Evolutionary conservation across 2,329 filamentous ascomycete genomes (phyloP), one percentile per base, ranked within the genome.

Genomic region (Tolypocladium paradoxum): DNA sequence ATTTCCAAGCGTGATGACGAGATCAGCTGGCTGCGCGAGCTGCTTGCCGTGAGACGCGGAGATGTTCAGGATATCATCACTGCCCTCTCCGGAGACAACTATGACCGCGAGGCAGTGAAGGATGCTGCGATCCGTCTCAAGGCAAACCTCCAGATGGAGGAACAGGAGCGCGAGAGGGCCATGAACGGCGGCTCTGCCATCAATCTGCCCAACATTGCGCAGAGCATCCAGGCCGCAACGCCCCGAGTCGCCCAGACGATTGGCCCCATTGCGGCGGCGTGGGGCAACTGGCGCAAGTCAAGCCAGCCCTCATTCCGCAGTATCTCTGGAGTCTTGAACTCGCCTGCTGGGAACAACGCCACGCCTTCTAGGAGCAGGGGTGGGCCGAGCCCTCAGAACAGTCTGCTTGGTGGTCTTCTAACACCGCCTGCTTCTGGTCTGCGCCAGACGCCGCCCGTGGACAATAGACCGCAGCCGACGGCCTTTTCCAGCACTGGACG

Each of bases 61-160:
- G 95, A 99, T 67, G 78, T 99, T 5, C 87, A 92, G 60, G 93
- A 99, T 65, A 89, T 99, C 56, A 92, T 97, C 65, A 79, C 79
- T 50, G 84, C 87, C 6, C 77, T 97, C 31, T 85, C 86, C 3
- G 78, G 84, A 57, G 85, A 90, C 5, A 75, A 78, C 29, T 93
- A 88, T 65, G 85, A 97, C 67, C 82, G 83, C 54, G 83, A 90
- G 57, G 79, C 81, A 6, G 87, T 96, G 58, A 88, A 88, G 62
- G 91, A 97, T 65, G 90, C 91, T 6, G 88, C 90, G 36, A 97
- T 97, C 61, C 86, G 93, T 51, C 84, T 99, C 56, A 89, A 90
- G 66, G 89, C 93, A 16, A 96, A 96, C 64, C 76, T 99, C 36
- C 90, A 97, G 67, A 99, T 99, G 93, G 92, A 99, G 69, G 88